Evolutionary conservation across 768 basidiomycete genomes (phyloP), one percentile per base, ranked within the genome.

Genomic region (Russula olivacea): DNA sequence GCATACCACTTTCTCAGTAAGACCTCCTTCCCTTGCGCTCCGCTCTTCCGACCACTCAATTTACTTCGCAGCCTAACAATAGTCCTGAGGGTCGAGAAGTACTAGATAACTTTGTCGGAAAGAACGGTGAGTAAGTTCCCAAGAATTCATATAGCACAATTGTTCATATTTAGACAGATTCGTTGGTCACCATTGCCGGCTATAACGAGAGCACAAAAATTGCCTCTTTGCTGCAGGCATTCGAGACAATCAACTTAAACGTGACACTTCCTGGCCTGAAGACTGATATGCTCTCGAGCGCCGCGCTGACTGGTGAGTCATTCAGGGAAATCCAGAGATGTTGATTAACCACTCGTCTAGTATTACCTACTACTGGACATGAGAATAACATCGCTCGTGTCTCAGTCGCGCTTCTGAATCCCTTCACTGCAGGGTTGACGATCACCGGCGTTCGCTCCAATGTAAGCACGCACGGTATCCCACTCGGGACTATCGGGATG

Each of bases 301-400:
- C 85, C 12, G 75, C 83, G 21, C 76, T 89, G 38, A 76, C 76
- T 69, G 79, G 84, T 83, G 67, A 57, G 69, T 48, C 43, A 19
- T 45, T 28, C 32, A 10, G 15, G 38, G 19, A n/a, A 45, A 28
- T 17, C 11, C 14, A 11, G 14, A 19, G 23, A 23, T 23, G 4
- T 34, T n/a, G 21, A 55, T 36, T 48, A 34, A 28, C 43, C 23
- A 15, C 7, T 32, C 30, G 54, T 61, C 47, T 38, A 83, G 85
- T 89, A 49, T 76, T 90, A 23, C 69, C 83, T 3, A 86, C 85
- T 11, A 89, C 87, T 25, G 87, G 86, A 19, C 75, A 74, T 32
- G 72, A 73, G 60, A 82, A 84, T 67, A 86, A 89, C 71, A 79
- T 89, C 63, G 81, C 81, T 43, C 84, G 87, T 66, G 84, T 86